Percentiles rank a stretch among this genome's conserved stretches.
Evolutionary conservation across 345 rosid species (phyloP).

Genomic region (Eucalyptus tenuipes): DNA sequence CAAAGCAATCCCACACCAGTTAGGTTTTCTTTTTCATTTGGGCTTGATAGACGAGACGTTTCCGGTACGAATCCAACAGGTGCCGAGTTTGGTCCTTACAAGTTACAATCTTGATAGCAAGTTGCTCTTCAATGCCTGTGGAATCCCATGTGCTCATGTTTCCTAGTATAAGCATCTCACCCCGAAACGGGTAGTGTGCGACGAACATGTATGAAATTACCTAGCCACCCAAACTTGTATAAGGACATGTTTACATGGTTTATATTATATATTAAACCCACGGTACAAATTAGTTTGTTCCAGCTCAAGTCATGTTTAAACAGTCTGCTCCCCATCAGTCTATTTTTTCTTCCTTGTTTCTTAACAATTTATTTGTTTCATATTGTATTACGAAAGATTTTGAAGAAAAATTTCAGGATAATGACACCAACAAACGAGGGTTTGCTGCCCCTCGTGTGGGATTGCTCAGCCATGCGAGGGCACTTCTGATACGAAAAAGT

Average conservation of each 20-base stretch:
- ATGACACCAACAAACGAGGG: neutral
- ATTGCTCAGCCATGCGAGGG: neutral
- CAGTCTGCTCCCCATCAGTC: neutral
- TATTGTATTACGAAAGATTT: neutral
- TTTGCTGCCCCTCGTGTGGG: neutral
- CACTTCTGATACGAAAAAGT: neutral
- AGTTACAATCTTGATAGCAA: neutral
- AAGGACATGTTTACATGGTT: neutral
- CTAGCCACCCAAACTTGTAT: neutral
- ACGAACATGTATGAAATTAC: neutral
- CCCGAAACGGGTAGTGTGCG: neutral
- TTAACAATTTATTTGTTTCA: neutral
- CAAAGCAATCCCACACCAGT: neutral
- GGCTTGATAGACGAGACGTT: constrained; percentile 4
- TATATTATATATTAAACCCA: neutral
- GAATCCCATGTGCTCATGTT: neutral
- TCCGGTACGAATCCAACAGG: constrained; percentile 13
- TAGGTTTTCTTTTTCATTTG: neutral
- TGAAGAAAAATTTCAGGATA: neutral
- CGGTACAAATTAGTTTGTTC: neutral
- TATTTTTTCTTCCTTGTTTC: neutral
- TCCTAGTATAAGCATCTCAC: neutral
- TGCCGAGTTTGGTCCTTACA: neutral
- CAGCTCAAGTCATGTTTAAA: neutral
- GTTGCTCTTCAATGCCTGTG: neutral